Conservation (phyloP, 2,329 filamentous ascomycete species). For the Trichoderma oligosporum region DNA sequence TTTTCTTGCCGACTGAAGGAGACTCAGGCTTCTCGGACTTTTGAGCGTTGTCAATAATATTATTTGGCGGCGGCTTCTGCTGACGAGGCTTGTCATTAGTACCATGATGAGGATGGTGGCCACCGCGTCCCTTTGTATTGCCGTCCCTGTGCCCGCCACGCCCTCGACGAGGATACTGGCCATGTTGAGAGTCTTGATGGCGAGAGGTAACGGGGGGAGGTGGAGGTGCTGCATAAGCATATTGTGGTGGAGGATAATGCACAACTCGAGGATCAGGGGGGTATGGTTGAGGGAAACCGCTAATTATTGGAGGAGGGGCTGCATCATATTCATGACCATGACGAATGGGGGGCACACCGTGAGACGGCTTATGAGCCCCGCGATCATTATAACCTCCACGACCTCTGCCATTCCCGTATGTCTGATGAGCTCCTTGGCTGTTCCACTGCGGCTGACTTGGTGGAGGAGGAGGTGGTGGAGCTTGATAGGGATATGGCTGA, state of each 20-base stretch:
- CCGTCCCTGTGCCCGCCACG: conserved; percentile 34
- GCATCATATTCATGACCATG: conserved; percentile 35
- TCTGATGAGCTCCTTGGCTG: conserved; percentile 33
- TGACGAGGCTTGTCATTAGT: conserved; percentile 41
- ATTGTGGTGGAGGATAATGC: conserved; percentile 33
- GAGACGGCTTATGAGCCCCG: conserved; percentile 34
- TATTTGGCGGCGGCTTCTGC: conserved; percentile 26
- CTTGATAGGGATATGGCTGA: conserved; percentile 38
- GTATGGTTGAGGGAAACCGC: conserved; percentile 40
- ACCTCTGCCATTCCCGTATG: conserved; percentile 34
- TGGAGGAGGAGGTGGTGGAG: conserved; percentile 35
- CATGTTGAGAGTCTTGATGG: conserved; percentile 35
- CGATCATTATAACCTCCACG: conserved; percentile 45
- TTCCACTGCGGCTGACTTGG: conserved; percentile 36
- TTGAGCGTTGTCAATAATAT: conserved; percentile 19
- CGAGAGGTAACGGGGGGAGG: conserved; percentile 36
- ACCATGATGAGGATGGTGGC: conserved; percentile 35
- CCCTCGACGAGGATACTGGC: conserved; percentile 35
- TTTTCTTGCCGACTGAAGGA: conserved; percentile 56
- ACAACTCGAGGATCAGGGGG: conserved; percentile 39
- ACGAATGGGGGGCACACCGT: conserved; percentile 32
- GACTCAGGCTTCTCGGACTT: conserved; percentile 35
- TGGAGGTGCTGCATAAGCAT: conserved; percentile 39
- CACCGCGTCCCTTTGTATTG: conserved; percentile 41
- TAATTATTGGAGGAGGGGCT: conserved; percentile 32